Evolutionary conservation across 805 yeast species (phyloP), one percentile per base, ranked within the genome.

Genomic region (Wickerhamiella vanderwaltii): DNA sequence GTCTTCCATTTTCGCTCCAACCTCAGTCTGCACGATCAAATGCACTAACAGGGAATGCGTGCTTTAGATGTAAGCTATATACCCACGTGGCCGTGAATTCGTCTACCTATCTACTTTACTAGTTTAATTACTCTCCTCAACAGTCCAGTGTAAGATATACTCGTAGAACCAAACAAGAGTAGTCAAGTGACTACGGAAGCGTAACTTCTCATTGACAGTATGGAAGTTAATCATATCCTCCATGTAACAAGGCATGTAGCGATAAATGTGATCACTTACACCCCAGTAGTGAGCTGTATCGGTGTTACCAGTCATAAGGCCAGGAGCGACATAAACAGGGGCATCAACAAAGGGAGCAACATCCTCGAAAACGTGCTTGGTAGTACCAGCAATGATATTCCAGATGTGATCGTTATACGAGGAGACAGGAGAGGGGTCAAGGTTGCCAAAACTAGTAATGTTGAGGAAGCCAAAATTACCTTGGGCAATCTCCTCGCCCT

Each of bases 201-300:
- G 60, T 34, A 72, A 56, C 45, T 62, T 68, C 54, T 81, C 87
- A 51, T 79, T 69, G n/a, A 77, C 45, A 23, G 44, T 48, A 39
- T 35, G 45, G 43, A 26, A 36, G 17, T 44, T 47, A 15, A 17
- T 25, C 30, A 17, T 22, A 18, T 37, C 43, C 25, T 29, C 36
- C 9, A 22, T 25, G 6, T 17, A 16, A 9, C 39, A 22, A n/a
- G 84, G 79, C 34, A 67, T 65, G 54, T 66, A 74, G 46, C 85
- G 65, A 61, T 65, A 79, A 41, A 79, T 76, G 53, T 77, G 69
- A 26, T 61, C 59, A 2, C 77, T 68, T 47, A 79, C 61, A 29
- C 62, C 58, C 83, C 83, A 77, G 55, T 75, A 79, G 50, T 69
- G 65, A 45, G 66, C 64, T 2, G 85, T 78, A 51, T 79, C 85